Base-by-base conservation (phyloP, 352 stramenopile species). In the Porosira glacialis region DNA sequence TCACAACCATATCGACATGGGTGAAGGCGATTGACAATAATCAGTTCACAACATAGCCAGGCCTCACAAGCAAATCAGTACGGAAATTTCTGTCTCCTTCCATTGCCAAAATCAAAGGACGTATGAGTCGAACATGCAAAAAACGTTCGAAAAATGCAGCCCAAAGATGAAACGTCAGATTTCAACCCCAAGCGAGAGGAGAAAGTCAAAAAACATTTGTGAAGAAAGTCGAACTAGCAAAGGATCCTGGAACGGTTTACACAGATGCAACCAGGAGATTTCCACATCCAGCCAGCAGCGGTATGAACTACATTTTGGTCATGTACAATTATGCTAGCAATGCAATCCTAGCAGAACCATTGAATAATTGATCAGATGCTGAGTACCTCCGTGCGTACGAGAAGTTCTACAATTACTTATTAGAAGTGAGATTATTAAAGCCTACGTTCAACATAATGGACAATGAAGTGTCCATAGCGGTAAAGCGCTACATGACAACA, bases 371-470 rank as follows among this genome's bases (percentile, higher is more conserved):
- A 11, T 31, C 19, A n/a, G 21, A 50, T 50, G 31, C 2, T 26
- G 7, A 8, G 6, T 45, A 49, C 35, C 6, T 49, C 4, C n/a
- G 26, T 24, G 26, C 38, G 1, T 70, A 30, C n/a, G 3, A 48
- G 13, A 15, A 63, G 2, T n/a, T 57, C 5, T 55, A 55, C 33
- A 17, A 53, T 0, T 41, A 64, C 7, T 24, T 61, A n/a, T n/a
- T n/a, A 3, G 21, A 47, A 22, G 17, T 1, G 19, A 50, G 31
- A 39, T 41, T 19, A 21, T 45, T 61, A 2, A 53, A 45, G 55
- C 62, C 64, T n/a, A 56, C 61, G 0, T 41, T 83, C 15, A 62
- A 83, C 31, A 56, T 68, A 3, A 59, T 78, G 17, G 69, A 86
- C 66, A 86, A 75, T 28, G 43, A 71, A 50, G 41, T 27, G 19